Evolutionary conservation across 192 early-diverging fungal species (phyloP).

Genomic region (Coemansia sp.): DNA sequence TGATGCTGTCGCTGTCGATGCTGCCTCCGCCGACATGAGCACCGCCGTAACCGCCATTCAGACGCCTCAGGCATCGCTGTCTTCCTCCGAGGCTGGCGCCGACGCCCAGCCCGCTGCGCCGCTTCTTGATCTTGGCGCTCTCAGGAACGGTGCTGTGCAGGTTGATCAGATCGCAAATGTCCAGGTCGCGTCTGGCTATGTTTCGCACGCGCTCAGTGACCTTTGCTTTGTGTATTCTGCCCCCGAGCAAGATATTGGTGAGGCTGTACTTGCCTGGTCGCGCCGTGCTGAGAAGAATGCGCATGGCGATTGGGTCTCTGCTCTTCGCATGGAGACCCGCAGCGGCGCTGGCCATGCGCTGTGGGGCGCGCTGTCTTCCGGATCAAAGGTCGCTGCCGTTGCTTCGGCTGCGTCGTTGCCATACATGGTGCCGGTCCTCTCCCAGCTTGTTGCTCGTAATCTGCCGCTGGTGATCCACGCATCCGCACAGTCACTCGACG

Average conservation of each 20-base stretch:
- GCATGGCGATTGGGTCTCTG: constrained; percentile 66
- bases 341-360: constrained; percentile 75
- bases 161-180: constrained; percentile 52
- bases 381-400: constrained; percentile 58
- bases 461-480: constrained; percentile 83
- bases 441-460: constrained; percentile 62
- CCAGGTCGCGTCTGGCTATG: constrained; percentile 68
- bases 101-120: constrained; percentile 2
- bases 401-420: constrained; percentile 74
- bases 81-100: constrained; percentile 41
- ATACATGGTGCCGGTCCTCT: constrained; percentile 82
- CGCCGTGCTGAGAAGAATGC: constrained; percentile 65
- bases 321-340: constrained; percentile 76
- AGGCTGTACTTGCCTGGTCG: constrained; percentile 66
- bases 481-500: constrained; percentile 65
- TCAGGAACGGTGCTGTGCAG: constrained; percentile 17
- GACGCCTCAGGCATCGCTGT: constrained; percentile 28
- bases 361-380: constrained; percentile 67
- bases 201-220: constrained; percentile 78
- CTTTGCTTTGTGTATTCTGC: constrained; percentile 84
- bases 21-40: constrained; percentile 13
- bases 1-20: constrained; percentile 35
- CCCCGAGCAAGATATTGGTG: constrained; percentile 61
- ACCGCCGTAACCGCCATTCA: constrained; percentile 30
- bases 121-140: constrained; percentile 17